Percentiles rank a stretch among this genome's conserved stretches.
Evolutionary conservation across 306 rosid genomes (phyloP).

Genomic region (Cicer chorassanicum): DNA sequence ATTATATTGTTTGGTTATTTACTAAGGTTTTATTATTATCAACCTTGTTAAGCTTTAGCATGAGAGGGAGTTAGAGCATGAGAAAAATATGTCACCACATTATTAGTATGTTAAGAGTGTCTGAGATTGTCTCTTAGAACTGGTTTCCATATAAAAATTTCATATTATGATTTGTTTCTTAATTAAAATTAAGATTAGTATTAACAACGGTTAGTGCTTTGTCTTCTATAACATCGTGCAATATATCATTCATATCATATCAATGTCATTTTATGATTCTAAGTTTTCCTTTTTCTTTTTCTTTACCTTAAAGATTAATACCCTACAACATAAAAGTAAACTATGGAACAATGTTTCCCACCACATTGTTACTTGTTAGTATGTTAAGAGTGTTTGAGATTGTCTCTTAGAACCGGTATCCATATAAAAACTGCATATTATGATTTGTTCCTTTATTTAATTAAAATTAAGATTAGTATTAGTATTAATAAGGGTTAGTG

Average conservation of each 20-base stretch:
- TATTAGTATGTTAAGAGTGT: neutral
- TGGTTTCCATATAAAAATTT: neutral
- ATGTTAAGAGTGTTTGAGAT: neutral
- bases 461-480: conserved; percentile 1
- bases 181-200: neutral
- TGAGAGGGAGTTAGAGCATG: neutral
- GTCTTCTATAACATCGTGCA: neutral
- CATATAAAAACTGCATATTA: neutral
- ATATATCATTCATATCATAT: neutral
- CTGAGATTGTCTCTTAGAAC: neutral
- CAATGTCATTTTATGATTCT: neutral
- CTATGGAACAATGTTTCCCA: conserved; percentile 25
- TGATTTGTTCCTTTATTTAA: neutral
- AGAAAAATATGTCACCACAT: neutral
- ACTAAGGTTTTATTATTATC: neutral
- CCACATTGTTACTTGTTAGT: too few relatives aligned
- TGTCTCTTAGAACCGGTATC: neutral
- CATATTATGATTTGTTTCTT: neutral
- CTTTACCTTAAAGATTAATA: neutral
- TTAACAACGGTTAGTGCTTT: neutral
- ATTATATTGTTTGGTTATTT: neutral
- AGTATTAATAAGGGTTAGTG: neutral
- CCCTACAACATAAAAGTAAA: conserved; percentile 4
- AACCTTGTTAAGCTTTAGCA: conserved; percentile 2
- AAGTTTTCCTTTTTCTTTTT: neutral